Base-by-base conservation (phyloP, 768 basidiomycete species). In the Mycena floridula region DNA sequence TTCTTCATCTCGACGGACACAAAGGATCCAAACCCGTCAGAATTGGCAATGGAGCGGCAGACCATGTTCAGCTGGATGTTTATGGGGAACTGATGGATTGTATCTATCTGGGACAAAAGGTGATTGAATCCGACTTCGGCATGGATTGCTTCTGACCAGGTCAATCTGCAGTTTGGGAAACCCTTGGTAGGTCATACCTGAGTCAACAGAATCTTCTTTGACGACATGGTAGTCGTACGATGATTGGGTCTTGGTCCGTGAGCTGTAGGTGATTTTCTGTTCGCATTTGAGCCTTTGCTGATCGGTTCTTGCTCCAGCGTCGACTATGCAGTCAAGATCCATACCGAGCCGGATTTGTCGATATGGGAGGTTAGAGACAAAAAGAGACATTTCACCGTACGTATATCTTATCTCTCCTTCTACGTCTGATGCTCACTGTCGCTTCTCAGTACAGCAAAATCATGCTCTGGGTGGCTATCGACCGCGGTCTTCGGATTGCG, bases 21-120 rank as follows among this genome's bases (percentile, higher is more conserved):
- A 89, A 89, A 56, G 85, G 83, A 5, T 89, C 86, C 5, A 84
- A 77, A 49, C 89, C 89, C 20, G 89, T 92, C 38, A 77, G 80
- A 9, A 92, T 99, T 46, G 95, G 95, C 4, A 99, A 99, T 59
- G 95, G 95, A 3, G 95, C 95, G 0, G 92, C 91, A 3, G 85
- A 93, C 59, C 94, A 97, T 60, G 61, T 96, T 8, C 94, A 98
- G 57, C 65, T 94, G 54, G 95, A 99, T 60, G 97, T 99, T 44
- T 98, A 97, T 52, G 95, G 95, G 25, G 94, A 96, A 66, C 62
- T 93, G 40, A 85, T 95, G 87, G 93, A 96, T 69, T 92, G 87
- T 79, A 89, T 98, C 50, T 97, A 98, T 60, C 78, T 97, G 18
- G 85, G 90, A 4, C 93, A 97, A 64, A 97, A 97, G 78, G 85